phyloP scores from a whole-genome alignment of 176 grass and related monocot genomes.

The Thinopyrum elongatum region DNA sequence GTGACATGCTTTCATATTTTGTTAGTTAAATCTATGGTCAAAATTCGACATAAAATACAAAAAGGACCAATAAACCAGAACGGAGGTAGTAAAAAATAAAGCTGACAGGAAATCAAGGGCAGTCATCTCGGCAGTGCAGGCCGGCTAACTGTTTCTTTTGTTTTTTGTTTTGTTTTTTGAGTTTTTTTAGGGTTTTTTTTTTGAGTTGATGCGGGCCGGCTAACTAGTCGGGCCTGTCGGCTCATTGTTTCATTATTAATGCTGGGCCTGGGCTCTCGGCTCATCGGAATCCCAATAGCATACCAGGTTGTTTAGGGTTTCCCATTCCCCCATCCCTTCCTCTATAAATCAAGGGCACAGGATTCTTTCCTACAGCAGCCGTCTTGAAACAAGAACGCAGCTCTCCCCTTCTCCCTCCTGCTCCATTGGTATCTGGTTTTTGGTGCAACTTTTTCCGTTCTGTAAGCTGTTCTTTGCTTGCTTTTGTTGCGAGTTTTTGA shows the following conservation, averaged over 20 bases:
- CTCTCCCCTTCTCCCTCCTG: neutral
- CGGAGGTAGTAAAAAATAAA: too few relatives aligned
- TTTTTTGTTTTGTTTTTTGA: too few relatives aligned
- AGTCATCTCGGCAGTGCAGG: too few relatives aligned
- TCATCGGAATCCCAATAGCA: neutral
- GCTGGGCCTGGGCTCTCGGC: neutral
- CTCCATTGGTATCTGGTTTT: neutral
- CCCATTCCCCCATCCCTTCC: neutral
- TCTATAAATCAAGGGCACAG: neutral
- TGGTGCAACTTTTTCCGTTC: neutral
- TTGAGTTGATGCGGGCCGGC: neutral
- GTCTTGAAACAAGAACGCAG: neutral
- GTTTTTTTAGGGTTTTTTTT: too few relatives aligned
- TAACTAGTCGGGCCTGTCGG: neutral
- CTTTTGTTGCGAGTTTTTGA: neutral
- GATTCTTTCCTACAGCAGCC: neutral
- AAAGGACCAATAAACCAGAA: too few relatives aligned
- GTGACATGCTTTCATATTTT: too few relatives aligned
- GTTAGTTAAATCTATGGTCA: too few relatives aligned
- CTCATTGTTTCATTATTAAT: neutral
- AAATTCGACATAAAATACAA: too few relatives aligned
- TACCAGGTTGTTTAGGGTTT: constrained; percentile 18
- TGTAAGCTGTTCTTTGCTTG: neutral
- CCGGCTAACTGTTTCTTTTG: too few relatives aligned
- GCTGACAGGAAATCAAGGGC: too few relatives aligned